Evolutionary conservation across 345 rosid species (phyloP), one percentile per base, ranked within the genome.

Genomic region (Dovyalis caffra): DNA sequence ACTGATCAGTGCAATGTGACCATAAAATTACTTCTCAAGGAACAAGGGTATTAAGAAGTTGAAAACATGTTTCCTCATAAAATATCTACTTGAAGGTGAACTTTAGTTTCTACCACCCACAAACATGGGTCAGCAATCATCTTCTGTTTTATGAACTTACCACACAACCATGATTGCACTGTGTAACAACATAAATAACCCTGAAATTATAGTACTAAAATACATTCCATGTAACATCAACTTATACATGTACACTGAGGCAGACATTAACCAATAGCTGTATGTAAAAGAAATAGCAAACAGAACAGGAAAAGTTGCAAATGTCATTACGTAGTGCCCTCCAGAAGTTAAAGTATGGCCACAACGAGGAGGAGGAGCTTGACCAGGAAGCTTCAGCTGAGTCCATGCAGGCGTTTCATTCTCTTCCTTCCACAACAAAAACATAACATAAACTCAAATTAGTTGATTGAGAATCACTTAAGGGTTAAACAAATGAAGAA

Each of bases 341-440:
- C 95, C 98, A 71, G 97, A 93, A 64, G 97, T 89, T 68, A 90
- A 67, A 51, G 97, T 91, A 81, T 93, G 99, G 61, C 98, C 99
- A 80, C 99, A 95, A 57, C 93, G 93, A 69, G 99, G 63, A 81
- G 98, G 81, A 67, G 99, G 98, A 66, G 97, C 88, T 87, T 95
- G 97, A 65, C 99, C 99, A 56, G 99, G 99, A 81, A 95, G 99
- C 89, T 91, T 95, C 85, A 95, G 86, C 79, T 93, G 98, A 65
- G 98, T 95, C 98, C 99, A 95, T 79, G 96, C 97, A 81, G 98
- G 92, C 79, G 91, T 74, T 88, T 93, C 99, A 84, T 83, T 90
- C 86, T 91, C 99, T 95, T 86, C 86, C 97, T 90, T 90, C 87
- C 97, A 83, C 90, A 86, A 92, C 69, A 89, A 86, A 87, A 57